phyloP scores from a whole-genome alignment of 2,329 filamentous ascomycete genomes.

The Exophiala lecanii-corni region DNA sequence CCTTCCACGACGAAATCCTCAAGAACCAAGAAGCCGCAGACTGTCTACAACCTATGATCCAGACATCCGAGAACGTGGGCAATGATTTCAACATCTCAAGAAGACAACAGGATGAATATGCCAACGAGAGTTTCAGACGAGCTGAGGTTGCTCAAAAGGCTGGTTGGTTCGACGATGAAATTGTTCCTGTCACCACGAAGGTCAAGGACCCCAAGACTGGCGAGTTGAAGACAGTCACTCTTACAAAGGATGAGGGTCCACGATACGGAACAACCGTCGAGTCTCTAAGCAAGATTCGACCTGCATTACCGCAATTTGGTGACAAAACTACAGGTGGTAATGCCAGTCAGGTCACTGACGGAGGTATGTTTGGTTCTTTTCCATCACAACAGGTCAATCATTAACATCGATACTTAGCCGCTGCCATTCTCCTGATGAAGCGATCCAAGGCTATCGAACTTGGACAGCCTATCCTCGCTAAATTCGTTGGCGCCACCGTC shows the following conservation, averaged over 20 bases:
- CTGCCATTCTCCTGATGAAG: slow-evolving; percentile 89
- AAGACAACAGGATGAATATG: slow-evolving; percentile 76
- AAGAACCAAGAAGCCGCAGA: slow-evolving; percentile 73
- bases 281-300: slow-evolving; percentile 73
- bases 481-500: slow-evolving; percentile 88
- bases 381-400: slow-evolving; percentile 25
- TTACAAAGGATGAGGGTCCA: slow-evolving; percentile 86
- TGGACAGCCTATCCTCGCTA: slow-evolving; percentile 86
- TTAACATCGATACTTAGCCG: slow-evolving; percentile 49
- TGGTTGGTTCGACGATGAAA: slow-evolving; percentile 91
- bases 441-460: slow-evolving; percentile 81
- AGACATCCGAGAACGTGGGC: slow-evolving; percentile 94
- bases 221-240: slow-evolving; percentile 68
- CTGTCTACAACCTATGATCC: slow-evolving; percentile 94
- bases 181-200: slow-evolving; percentile 76
- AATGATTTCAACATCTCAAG: slow-evolving; percentile 81
- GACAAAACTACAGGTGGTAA: slow-evolving; percentile 86
- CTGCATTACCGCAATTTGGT: slow-evolving; percentile 87
- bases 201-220: slow-evolving; percentile 80
- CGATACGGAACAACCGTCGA: slow-evolving; percentile 85
- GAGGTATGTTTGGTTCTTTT: slow-evolving; percentile 49
- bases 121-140: slow-evolving; percentile 79
- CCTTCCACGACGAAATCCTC: slow-evolving; percentile 74
- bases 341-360: slow-evolving; percentile 90
- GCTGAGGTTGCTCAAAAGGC: slow-evolving; percentile 88